Conservation (phyloP, 1,139 yeast genomes). For the Entelexis paramagnoliae region DNA sequence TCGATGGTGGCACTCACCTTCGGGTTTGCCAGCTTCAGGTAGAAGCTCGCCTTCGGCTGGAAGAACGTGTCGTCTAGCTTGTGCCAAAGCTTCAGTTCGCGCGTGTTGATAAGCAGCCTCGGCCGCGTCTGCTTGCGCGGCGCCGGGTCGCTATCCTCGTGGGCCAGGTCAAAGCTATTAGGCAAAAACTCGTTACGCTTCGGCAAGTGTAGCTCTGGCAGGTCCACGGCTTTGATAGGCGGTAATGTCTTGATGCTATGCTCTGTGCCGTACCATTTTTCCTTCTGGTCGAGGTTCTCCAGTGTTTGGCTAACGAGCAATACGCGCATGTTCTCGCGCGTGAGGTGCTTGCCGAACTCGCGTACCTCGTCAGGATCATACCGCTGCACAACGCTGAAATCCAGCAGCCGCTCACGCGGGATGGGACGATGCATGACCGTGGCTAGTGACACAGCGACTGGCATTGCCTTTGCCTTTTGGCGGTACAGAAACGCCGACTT, state of each 20-base stretch:
- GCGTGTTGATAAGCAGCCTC: slow-evolving; percentile 32
- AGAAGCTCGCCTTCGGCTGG: slow-evolving; percentile 75
- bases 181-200: slow-evolving; percentile 70
- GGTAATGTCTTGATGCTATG: slow-evolving; percentile 43
- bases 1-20: slow-evolving; percentile 47
- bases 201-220: slow-evolving; percentile 47
- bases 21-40: slow-evolving; percentile 55
- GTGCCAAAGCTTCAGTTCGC: slow-evolving; percentile 53
- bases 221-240: not conserved
- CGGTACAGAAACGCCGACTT: slow-evolving; percentile 50
- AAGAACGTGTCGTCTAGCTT: slow-evolving; percentile 84
- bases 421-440: slow-evolving; percentile 43
- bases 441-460: slow-evolving; percentile 47
- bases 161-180: slow-evolving; percentile 43
- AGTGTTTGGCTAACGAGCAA: slow-evolving; percentile 39
- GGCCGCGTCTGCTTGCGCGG: slow-evolving; percentile 35
- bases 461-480: slow-evolving; percentile 55
- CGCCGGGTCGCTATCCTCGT: not conserved
- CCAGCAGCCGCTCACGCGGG: slow-evolving; percentile 55
- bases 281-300: slow-evolving; percentile 36
- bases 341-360: slow-evolving; percentile 44
- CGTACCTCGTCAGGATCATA: slow-evolving; percentile 48
- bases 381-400: slow-evolving; percentile 47
- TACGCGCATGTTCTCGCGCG: slow-evolving; percentile 51
- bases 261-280: slow-evolving; percentile 87